Base-by-base conservation (phyloP, 2,329 filamentous ascomycete genomes). In the Paraphaeosphaeria minitans region DNA sequence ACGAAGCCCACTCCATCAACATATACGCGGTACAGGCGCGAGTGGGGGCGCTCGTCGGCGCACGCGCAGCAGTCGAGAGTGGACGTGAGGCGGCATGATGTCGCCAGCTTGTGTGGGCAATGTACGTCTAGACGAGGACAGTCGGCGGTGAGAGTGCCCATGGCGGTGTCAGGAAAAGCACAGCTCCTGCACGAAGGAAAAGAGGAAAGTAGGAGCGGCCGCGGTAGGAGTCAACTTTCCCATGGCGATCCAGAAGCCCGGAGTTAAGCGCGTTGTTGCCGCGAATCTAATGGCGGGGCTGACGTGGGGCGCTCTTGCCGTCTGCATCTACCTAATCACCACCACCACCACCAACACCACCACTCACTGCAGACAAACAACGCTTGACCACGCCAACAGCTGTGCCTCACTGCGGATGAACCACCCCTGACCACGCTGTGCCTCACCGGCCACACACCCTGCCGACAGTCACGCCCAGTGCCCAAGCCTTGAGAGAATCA, bases 1-100 rank as follows among this genome's bases (percentile, higher is more conserved):
- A 82, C 81, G 45, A 80, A 81, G 10, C 81, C 81, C n/a, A 83
- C 73, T 21, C 81, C 81, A 55, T 83, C 81, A 41, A 83, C 77
- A 63, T 83, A 83, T 0, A 79, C 78, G 13, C 71, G 68, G 59
- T 83, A 83, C 0, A 77, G 75, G 1, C 74, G 66, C 3, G 78
- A 73, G 56, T 83, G 81, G 1, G 73, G 61, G 39, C 77, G 69
- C 53, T 74, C 71, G 58, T 79, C 77, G 10, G 72, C 72, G 58
- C 77, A 79, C 10, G 77, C 77, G 64, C 77, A 79, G 66, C 77
- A 79, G 27, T 70, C 71, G 9, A 63, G 67, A 16, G 74, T 78
- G 13, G 77, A 74, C 1, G 77, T 79, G n/a, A 79, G 62, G 16
- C 75, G 70, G 56, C 77, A 79, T 19, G 76, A 78, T 7, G 77